These are phyloP conservation scores for Gynochthodes officinalis DNA, from an alignment of 257 asterid species.

Conservation along the genomic window DNA sequence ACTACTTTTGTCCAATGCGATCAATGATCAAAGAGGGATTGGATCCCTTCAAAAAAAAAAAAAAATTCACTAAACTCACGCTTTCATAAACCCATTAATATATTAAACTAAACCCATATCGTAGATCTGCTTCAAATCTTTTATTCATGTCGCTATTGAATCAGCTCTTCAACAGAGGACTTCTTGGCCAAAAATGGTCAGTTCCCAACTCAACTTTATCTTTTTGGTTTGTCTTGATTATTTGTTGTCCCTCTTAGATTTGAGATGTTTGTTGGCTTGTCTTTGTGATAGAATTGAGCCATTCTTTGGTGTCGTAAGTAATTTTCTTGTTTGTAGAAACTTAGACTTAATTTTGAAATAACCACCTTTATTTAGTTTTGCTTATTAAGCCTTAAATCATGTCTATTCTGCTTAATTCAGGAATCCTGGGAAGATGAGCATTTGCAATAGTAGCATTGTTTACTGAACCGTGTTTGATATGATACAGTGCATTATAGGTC, in stretches of 20 bases:
- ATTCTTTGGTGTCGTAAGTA: not conserved
- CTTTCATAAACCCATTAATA: not conserved
- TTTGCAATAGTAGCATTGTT: not conserved
- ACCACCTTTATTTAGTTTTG: constrained; percentile 1
- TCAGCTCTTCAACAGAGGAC: constrained; percentile 87
- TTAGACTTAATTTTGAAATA: not conserved
- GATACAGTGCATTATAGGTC: not conserved
- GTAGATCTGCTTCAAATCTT: not conserved
- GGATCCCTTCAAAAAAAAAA: no score
- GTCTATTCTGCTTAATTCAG: not conserved
- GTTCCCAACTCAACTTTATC: constrained; percentile 22
- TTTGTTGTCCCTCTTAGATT: constrained; percentile 1
- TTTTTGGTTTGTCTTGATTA: constrained; percentile 1
- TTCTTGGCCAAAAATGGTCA: constrained; percentile 83
- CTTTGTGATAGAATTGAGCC: not conserved
- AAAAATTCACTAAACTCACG: not conserved
- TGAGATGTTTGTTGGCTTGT: not conserved
- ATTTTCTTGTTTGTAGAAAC: not conserved
- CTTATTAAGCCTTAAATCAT: not conserved
- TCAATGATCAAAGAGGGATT: not conserved
- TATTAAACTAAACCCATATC: not conserved
- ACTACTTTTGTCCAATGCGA: not conserved
- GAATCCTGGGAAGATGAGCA: not conserved
- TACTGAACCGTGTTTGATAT: not conserved
- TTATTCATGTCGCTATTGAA: constrained; percentile 60